Evolutionary conservation across 345 rosid genomes (phyloP).

Genomic region (Eucalyptus polybractea): DNA sequence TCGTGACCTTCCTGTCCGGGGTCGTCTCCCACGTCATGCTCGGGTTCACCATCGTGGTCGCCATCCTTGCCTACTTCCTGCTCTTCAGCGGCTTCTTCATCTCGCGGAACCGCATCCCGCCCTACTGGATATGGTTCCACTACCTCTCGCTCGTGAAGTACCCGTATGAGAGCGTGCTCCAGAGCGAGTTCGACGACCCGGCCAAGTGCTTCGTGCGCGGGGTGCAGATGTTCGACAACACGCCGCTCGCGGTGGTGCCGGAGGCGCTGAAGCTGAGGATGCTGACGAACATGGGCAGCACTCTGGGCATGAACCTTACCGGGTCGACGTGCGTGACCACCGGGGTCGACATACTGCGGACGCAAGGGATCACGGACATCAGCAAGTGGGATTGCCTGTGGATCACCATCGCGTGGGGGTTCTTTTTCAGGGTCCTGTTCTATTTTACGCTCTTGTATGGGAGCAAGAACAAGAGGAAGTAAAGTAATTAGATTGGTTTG

Average conservation of each 20-base stretch:
- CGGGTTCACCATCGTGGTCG: constrained; percentile 77
- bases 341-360: constrained; percentile 43
- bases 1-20: constrained; percentile 84
- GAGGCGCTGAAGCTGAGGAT: constrained; percentile 32
- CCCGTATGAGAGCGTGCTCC: constrained; percentile 61
- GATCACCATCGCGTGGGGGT: constrained; percentile 89
- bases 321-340: constrained; percentile 69
- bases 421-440: constrained; percentile 75
- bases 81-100: constrained; percentile 96
- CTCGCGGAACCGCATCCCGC: constrained; percentile 60
- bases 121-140: constrained; percentile 89
- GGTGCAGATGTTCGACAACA: constrained; percentile 69
- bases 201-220: constrained; percentile 63
- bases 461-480: constrained; percentile 80
- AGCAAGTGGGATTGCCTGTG: constrained; percentile 83
- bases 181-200: constrained; percentile 55
- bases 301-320: constrained; percentile 47
- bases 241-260: constrained; percentile 47
- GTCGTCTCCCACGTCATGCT: constrained; percentile 79
- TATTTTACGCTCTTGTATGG: constrained; percentile 66
- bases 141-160: constrained; percentile 80
- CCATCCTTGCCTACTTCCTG: constrained; percentile 73
- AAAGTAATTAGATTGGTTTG: not conserved
- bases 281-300: constrained; percentile 42
- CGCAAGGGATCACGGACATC: constrained; percentile 66